These are phyloP conservation scores for Aegle marmelos DNA, from an alignment of 345 rosid species.

Conservation along the genomic window DNA sequence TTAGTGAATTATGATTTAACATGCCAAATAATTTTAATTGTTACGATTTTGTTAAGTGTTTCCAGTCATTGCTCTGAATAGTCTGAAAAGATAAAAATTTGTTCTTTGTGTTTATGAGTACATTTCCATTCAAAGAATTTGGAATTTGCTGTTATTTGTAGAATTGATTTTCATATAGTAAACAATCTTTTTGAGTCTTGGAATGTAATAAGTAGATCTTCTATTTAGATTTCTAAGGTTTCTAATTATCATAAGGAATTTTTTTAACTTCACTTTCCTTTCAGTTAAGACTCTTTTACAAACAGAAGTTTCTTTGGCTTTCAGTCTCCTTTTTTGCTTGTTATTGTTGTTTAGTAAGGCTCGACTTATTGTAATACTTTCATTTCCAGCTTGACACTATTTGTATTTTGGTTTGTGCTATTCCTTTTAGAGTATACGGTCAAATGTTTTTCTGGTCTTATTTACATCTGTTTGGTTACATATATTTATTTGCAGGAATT, in stretches of 20 bases:
- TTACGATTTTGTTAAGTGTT: not conserved
- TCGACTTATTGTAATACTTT: not conserved
- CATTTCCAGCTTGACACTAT: not conserved
- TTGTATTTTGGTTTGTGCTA: not conserved
- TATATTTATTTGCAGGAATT: constrained; percentile 41
- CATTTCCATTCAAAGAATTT: not conserved
- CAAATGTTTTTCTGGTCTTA: not conserved
- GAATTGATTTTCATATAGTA: not conserved
- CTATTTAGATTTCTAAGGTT: not conserved
- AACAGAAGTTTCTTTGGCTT: not conserved
- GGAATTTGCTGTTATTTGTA: not conserved
- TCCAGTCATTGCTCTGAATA: not conserved
- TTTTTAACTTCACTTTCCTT: not conserved
- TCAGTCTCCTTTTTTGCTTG: not conserved
- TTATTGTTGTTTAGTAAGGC: not conserved
- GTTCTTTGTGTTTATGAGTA: no score
- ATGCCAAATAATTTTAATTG: not conserved
- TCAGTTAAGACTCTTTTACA: not conserved
- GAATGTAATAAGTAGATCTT: not conserved
- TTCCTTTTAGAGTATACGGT: not conserved
- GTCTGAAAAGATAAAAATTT: not conserved
- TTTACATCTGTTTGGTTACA: not conserved
- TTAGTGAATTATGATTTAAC: not conserved
- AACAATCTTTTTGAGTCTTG: not conserved
- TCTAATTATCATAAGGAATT: not conserved